phyloP scores from a whole-genome alignment of 257 asterid species.

The Capsicum pubescens region DNA sequence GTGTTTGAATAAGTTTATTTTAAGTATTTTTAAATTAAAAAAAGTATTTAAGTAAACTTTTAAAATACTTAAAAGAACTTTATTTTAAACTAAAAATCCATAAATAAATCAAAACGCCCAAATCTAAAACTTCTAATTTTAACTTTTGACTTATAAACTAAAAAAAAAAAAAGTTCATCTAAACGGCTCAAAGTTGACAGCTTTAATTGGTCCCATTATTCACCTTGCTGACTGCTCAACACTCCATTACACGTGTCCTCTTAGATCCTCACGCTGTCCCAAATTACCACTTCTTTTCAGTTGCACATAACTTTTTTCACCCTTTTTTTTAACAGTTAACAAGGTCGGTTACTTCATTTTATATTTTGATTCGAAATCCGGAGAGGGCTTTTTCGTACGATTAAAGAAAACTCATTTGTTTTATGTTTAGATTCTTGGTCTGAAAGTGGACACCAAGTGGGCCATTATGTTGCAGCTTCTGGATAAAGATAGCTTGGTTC shows the following conservation, averaged over 20 bases:
- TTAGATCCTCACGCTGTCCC: constrained; percentile 31
- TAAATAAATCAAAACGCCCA: no score
- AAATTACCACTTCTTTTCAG: constrained; percentile 23
- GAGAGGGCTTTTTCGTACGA: constrained; percentile 44
- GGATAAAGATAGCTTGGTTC: constrained; percentile 33
- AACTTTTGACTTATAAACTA: no score
- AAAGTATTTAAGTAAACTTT: no score
- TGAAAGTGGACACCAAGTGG: constrained; percentile 47
- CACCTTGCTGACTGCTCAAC: constrained; percentile 40
- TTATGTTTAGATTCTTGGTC: not conserved
- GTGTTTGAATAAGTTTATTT: no score
- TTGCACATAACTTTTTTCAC: not conserved
- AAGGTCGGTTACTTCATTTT: constrained; percentile 22
- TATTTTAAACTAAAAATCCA: no score
- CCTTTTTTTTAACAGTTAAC: constrained; percentile 27
- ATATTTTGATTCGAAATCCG: constrained; percentile 35
- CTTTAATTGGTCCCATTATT: constrained; percentile 1
- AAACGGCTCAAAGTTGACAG: no score
- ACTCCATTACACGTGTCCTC: constrained; percentile 54
- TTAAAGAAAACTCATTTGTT: constrained; percentile 29
- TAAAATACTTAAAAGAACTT: no score
- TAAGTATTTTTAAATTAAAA: no score
- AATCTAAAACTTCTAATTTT: no score
- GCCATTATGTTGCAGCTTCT: constrained; percentile 42
- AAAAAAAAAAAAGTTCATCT: no score